These are phyloP conservation scores for Nakaseomyces kungkrabaensis DNA, from an alignment of 1,139 yeast genomes.

Conservation along the genomic window DNA sequence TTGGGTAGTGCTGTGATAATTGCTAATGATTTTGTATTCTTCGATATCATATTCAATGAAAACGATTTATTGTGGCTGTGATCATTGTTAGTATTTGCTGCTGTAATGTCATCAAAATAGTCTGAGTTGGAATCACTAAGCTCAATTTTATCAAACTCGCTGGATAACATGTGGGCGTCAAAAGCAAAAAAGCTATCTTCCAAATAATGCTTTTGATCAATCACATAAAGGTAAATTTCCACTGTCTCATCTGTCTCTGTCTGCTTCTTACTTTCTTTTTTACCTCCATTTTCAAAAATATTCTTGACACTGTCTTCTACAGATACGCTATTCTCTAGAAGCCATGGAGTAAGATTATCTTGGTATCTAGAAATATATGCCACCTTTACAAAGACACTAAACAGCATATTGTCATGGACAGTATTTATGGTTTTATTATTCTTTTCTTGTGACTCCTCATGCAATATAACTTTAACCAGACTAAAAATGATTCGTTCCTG, in stretches of 20 bases:
- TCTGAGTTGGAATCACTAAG: slow-evolving; percentile 6
- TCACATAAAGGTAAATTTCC: neutral
- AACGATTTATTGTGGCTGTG: neutral
- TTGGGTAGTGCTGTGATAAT: slow-evolving; percentile 24
- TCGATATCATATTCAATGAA: slow-evolving; percentile 13
- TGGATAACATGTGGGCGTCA: slow-evolving; percentile 13
- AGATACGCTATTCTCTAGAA: neutral
- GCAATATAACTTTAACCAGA: slow-evolving; percentile 22
- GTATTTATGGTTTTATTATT: slow-evolving; percentile 12
- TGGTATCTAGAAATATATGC: slow-evolving; percentile 15
- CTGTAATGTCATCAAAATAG: slow-evolving; percentile 6
- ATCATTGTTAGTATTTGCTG: neutral
- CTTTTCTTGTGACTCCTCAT: slow-evolving; percentile 12
- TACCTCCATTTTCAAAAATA: neutral
- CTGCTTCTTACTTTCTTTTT: neutral
- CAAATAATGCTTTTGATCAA: neutral
- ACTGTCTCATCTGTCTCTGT: neutral
- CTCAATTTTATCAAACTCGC: slow-evolving; percentile 16
- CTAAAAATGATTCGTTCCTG: slow-evolving; percentile 21
- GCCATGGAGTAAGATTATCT: neutral
- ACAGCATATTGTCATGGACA: slow-evolving; percentile 26
- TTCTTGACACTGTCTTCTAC: neutral
- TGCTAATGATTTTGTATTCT: slow-evolving; percentile 14
- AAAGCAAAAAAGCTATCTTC: neutral
- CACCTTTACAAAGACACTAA: slow-evolving; percentile 23